Evolutionary conservation across 441 rosid genomes (phyloP).

Genomic region (Dalechampia spathulata): DNA sequence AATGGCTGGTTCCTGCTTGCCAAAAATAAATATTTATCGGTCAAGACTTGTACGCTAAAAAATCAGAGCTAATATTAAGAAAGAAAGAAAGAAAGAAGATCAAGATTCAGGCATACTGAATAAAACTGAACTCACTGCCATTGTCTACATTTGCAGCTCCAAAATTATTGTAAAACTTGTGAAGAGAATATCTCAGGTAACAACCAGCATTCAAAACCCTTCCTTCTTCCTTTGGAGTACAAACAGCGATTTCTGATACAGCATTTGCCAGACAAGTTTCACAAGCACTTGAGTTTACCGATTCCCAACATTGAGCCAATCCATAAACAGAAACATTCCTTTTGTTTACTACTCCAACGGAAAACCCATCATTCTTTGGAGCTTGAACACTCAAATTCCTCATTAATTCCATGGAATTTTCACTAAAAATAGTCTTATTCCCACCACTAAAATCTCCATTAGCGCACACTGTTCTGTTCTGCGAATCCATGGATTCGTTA

Average conservation of each 20-base stretch:
- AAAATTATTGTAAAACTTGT: conserved; percentile 55
- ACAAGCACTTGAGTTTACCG: conserved; percentile 41
- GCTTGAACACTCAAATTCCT: conserved; percentile 54
- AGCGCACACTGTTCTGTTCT: conserved; percentile 40
- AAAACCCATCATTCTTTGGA: conserved; percentile 45
- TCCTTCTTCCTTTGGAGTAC: conserved; percentile 57
- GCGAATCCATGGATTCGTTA: conserved; percentile 34
- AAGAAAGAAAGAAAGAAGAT: not conserved
- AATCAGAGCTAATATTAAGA: no score
- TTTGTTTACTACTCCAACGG: conserved; percentile 41
- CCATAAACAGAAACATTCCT: conserved; percentile 66
- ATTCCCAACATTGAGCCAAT: conserved; percentile 87
- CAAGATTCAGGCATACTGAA: conserved; percentile 1
- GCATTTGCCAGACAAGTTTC: conserved; percentile 50
- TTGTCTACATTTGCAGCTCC: conserved; percentile 18
- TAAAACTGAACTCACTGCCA: conserved; percentile 36
- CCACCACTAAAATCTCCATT: conserved; percentile 34
- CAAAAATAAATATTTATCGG: not conserved
- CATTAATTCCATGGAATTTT: conserved; percentile 38
- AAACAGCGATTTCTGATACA: conserved; percentile 31
- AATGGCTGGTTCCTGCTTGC: conserved; percentile 32
- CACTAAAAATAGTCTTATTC: conserved; percentile 38
- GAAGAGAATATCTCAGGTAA: conserved; percentile 60
- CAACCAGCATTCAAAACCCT: conserved; percentile 74
- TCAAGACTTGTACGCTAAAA: not conserved